Base-by-base conservation (phyloP, 371 early-diverging fungal species). In the Rhizomucor pusillus region DNA sequence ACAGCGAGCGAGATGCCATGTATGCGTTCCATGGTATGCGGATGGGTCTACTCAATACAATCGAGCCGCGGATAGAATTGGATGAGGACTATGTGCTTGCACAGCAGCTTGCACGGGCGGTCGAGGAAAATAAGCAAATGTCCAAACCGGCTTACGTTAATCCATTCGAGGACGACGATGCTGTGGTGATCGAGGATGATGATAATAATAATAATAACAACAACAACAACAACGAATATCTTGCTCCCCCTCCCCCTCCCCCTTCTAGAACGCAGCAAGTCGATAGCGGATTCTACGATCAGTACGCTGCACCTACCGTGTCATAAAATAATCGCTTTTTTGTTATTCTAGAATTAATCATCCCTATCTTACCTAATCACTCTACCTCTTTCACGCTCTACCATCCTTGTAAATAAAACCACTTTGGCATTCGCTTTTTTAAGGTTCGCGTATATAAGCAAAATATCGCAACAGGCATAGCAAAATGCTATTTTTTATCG, bases 1-100 rank as follows among this genome's bases (percentile, higher is more conserved):
- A 71, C 52, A 50, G 65, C 16, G 80, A 80, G 57, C 63, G 73
- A 25, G 72, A 73, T 52, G 75, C 79, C 18, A 78, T 81, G 79
- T 78, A 79, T 54, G 55, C 71, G 20, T 76, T 73, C 60, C 78
- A 79, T 60, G 66, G 68, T 7, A 50, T 77, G 54, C 64, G 75
- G 35, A 71, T 64, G 49, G 75, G 65, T 13, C 57, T 66, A 33
- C 58, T 56, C 45, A 71, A 71, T 41, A 52, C 60, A 10, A 67
- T 71, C 48, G 65, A 65, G 24, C 63, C 66, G 19, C 66, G 53
- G 44, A 63, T 71, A 22, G 70, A 70, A 19, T 25, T 74, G 48
- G 70, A 67, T 10, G 70, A 67, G 45, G 68, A 74, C 46, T 56
- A 54, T 40, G 20, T 54, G 25, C 53, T 74, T 14, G 52, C 61